Base-by-base conservation (phyloP, 1,284 basidiomycete species). In the Leccinum pachyderme region DNA sequence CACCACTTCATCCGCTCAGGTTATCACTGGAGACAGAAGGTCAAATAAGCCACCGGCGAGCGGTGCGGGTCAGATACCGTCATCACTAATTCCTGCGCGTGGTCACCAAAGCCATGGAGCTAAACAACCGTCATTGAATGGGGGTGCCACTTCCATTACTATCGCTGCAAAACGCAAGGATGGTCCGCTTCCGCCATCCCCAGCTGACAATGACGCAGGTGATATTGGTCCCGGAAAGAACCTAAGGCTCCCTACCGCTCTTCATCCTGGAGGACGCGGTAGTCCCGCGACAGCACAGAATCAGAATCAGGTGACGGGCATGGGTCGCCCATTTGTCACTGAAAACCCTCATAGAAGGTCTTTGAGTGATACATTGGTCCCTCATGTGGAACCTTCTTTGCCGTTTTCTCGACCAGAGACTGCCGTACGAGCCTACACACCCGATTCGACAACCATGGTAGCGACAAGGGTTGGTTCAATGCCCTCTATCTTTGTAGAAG, bases 251-350 rank as follows among this genome's bases (percentile, higher is more conserved):
- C 80, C 79, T 13, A 64, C 73, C 5, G 69, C 73, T 31, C 72
- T 81, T 12, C 77, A 76, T n/a, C 73, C 79, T 11, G 77, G 77
- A n/a, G 59, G 54, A 7, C 67, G 65, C 33, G 46, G 50, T 25
- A 55, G 63, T 51, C 62, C 64, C 8, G 65, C 63, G 29, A 61
- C 61, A 9, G 61, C 62, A 15, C 66, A 65, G 7, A 66, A 58
- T 49, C 60, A 61, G 28, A 54, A 55, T 47, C 53, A 51, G 29
- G 53, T 37, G 18, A 54, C 44, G 15, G 64, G 56, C 51, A 51
- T 31, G 27, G 47, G 47, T 28, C 59, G 8, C 27, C 48, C 35
- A 49, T 31, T 35, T 15, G 41, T 54, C 37, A 51, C 57, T 12
- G 55, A 56, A 7, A 50, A 39, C 7, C 58, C 59, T 32, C 61